Percentiles rank a stretch among this genome's conserved stretches.
phyloP scores from a whole-genome alignment of 192 early-diverging fungal genomes.

The Fimicolochytrium jonesii region DNA sequence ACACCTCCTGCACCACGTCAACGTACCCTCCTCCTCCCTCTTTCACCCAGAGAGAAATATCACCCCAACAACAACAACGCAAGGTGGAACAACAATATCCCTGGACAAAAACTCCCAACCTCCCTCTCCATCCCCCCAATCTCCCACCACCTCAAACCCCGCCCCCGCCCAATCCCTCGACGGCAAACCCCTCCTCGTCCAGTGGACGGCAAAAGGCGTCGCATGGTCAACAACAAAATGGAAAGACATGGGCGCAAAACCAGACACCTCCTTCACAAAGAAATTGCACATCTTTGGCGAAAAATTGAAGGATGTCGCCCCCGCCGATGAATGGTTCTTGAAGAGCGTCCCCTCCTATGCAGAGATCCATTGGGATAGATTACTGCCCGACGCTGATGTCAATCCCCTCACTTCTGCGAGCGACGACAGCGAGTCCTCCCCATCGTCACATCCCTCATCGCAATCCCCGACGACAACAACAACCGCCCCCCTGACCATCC shows the following conservation, averaged over 20 bases:
- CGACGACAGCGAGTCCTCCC: neutral
- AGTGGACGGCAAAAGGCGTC: neutral
- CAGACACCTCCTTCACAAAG: neutral
- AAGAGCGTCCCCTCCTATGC: slow-evolving; percentile 21
- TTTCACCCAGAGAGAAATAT: too few species aligned
- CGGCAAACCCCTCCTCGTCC: neutral
- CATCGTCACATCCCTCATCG: neutral
- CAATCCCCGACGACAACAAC: too few species aligned
- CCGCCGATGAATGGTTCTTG: slow-evolving; percentile 28
- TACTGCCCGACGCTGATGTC: too few species aligned
- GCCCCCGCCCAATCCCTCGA: too few species aligned
- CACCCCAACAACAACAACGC: neutral
- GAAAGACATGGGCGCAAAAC: slow-evolving; percentile 3
- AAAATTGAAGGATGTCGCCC: slow-evolving; percentile 13
- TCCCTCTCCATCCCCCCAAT: neutral
- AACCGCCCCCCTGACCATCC: neutral
- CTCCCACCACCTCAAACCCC: neutral
- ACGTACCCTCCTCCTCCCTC: neutral
- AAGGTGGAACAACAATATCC: neutral
- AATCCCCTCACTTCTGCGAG: neutral
- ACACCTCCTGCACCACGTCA: neutral
- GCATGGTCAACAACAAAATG: slow-evolving; percentile 15
- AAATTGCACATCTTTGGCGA: slow-evolving; percentile 19
- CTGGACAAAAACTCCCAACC: neutral
- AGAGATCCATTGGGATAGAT: slow-evolving; percentile 8